Percentiles rank a stretch among this genome's conserved stretches.
Conservation (phyloP, 495 filamentous ascomycete genomes). For the Parathielavia hyrcaniae region DNA sequence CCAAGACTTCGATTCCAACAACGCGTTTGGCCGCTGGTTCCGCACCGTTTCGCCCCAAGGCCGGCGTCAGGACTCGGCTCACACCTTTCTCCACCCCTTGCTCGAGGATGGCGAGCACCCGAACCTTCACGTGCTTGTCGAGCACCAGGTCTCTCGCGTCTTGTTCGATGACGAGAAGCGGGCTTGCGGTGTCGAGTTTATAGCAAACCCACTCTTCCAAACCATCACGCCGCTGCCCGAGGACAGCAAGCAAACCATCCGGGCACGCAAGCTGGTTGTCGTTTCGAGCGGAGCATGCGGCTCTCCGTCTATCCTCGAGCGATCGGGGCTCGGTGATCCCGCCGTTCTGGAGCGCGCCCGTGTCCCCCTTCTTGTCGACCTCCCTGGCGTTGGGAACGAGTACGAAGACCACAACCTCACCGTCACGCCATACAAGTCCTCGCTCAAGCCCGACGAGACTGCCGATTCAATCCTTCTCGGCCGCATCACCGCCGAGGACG, state of each 20-base stretch:
- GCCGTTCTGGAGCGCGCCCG: constrained; percentile 33
- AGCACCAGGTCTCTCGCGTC: constrained; percentile 44
- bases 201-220: constrained; percentile 28
- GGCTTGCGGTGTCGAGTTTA: constrained; percentile 43
- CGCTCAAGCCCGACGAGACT: constrained; percentile 33
- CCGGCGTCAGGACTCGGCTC: constrained; percentile 42
- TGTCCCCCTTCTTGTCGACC: constrained; percentile 31
- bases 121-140: constrained; percentile 47
- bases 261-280: constrained; percentile 47
- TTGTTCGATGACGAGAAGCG: constrained; percentile 43
- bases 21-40: constrained; percentile 31
- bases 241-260: too few relatives aligned
- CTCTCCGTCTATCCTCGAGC: constrained; percentile 53
- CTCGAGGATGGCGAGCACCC: constrained; percentile 42
- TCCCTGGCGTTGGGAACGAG: constrained; percentile 46
- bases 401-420: constrained; percentile 48
- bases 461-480: constrained; percentile 30
- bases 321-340: constrained; percentile 52
- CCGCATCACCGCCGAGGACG: constrained; percentile 18
- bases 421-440: constrained; percentile 28
- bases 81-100: constrained; percentile 40
- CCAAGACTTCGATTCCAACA: constrained; percentile 34
- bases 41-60: constrained; percentile 38
- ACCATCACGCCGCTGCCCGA: constrained; percentile 12
- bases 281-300: constrained; percentile 51